Base-by-base conservation (phyloP, 2,329 filamentous ascomycete genomes). In the Penicillium digitatum region DNA sequence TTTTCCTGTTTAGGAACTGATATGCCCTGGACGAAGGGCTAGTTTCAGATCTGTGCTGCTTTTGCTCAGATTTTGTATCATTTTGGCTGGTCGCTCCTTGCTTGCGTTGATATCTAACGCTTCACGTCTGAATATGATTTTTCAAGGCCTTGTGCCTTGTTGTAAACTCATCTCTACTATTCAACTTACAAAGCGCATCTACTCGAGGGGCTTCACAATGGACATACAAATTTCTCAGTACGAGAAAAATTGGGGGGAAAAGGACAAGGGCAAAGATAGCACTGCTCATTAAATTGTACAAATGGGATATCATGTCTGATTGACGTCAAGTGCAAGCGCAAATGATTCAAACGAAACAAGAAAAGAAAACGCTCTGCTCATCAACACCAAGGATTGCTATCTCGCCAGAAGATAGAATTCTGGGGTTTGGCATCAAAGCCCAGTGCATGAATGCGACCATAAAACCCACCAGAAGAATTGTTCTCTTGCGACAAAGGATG, bases 401-500 rank as follows among this genome's bases (percentile, higher is more conserved):
- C 58, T 6, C 22, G 12, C 52, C 47, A 64, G 22, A 48, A 55
- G 32, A 38, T 55, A 56, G 48, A 20, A 40, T 22, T 35, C 9
- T 47, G 8, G 56, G 48, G 42, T 55, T 58, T 32, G 51, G 34
- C 57, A 58, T 51, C 26, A 16, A 55, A 22, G 6, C 50, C 61
- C 32, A 63, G 24, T 4, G 57, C 59, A 34, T 53, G 53, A 42
- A 65, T 38, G 8, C 61, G 62, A 22, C 61, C 59, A 55, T 57
- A 63, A 7, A 64, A 55, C 18, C 62, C 61, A 26, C 35, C 59
- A 7, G 24, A 35, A 5, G 62, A 56, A 16, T 59, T 58, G 5
- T 55, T 62, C 32, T 55, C 29, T 10, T 52, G 53, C n/a, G 24
- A 48, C 56, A 54, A 27, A 24, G 44, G 54, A 38, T 60, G 61